These are phyloP conservation scores for Pichia cephalocereana DNA, from an alignment of 805 yeast species.

Conservation along the genomic window DNA sequence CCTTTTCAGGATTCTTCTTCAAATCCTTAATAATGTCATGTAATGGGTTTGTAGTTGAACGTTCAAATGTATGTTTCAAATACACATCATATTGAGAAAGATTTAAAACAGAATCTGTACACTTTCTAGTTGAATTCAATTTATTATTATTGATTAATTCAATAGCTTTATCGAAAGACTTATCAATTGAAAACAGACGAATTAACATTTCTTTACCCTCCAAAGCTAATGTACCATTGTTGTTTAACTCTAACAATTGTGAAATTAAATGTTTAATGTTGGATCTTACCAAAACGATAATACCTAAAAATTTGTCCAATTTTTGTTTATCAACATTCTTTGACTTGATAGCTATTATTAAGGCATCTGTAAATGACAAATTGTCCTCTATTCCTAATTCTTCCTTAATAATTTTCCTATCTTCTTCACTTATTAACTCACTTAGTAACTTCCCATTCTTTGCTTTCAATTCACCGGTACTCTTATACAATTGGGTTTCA, in stretches of 20 bases:
- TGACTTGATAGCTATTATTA: slow-evolving; percentile 15
- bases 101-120: not conserved
- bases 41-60: not conserved
- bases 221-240: slow-evolving; percentile 42
- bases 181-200: slow-evolving; percentile 58
- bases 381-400: slow-evolving; percentile 6
- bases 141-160: slow-evolving; percentile 20
- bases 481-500: slow-evolving; percentile 39
- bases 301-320: slow-evolving; percentile 25
- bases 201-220: slow-evolving; percentile 72
- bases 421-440: slow-evolving; percentile 11
- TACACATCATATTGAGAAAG: not conserved
- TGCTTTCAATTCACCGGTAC: slow-evolving; percentile 1
- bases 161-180: slow-evolving; percentile 53
- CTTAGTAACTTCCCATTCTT: slow-evolving; percentile 4
- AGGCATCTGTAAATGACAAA: slow-evolving; percentile 15
- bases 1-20: slow-evolving; percentile 2
- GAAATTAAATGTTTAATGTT: slow-evolving; percentile 42
- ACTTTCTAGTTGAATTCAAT: not conserved
- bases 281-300: slow-evolving; percentile 31
- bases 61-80: not conserved
- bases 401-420: slow-evolving; percentile 2
- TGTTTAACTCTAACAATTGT: slow-evolving; percentile 50
- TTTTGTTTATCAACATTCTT: slow-evolving; percentile 11
- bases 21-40: slow-evolving; percentile 1